Percentiles rank a stretch among this genome's conserved stretches.
Evolutionary conservation across 2,329 filamentous ascomycete species (phyloP).

Genomic region (Pseudopithomyces chartarum): DNA sequence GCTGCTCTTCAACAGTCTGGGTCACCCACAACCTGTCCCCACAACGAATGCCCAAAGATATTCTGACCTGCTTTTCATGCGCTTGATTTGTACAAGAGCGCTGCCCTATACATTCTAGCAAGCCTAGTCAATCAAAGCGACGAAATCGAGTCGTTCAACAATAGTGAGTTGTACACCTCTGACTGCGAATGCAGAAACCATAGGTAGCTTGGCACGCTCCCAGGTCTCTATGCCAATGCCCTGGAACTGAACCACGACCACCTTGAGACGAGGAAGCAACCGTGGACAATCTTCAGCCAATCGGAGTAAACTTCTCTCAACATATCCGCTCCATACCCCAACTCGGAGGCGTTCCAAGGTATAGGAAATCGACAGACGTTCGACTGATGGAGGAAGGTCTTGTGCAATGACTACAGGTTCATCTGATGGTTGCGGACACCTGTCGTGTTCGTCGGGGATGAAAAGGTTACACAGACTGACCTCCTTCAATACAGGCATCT

Average conservation of each 20-base stretch:
- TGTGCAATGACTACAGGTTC: background rate
- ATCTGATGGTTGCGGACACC: background rate
- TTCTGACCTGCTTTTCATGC: no score
- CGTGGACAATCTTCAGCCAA: background rate
- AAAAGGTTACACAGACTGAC: constrained; percentile 3
- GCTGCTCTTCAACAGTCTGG: no score
- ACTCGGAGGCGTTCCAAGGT: background rate
- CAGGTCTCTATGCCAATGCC: no score
- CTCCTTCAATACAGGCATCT: constrained; percentile 1
- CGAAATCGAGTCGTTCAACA: background rate
- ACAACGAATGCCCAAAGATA: no score
- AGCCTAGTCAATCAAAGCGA: background rate
- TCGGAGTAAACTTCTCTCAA: background rate
- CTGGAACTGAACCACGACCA: background rate
- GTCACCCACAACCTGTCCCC: no score
- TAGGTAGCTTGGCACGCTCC: background rate
- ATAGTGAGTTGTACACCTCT: background rate
- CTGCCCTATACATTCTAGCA: no score
- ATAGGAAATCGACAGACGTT: constrained; percentile 2
- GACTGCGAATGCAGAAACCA: background rate
- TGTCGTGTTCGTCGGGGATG: background rate
- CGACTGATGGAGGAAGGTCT: constrained; percentile 4
- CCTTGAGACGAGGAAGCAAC: constrained; percentile 2
- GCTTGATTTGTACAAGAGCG: no score
- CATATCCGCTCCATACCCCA: background rate